Percentiles rank a stretch among this genome's conserved stretches.
phyloP scores from a whole-genome alignment of 2,329 filamentous ascomycete genomes.

The Nigrospora osmanthi region DNA sequence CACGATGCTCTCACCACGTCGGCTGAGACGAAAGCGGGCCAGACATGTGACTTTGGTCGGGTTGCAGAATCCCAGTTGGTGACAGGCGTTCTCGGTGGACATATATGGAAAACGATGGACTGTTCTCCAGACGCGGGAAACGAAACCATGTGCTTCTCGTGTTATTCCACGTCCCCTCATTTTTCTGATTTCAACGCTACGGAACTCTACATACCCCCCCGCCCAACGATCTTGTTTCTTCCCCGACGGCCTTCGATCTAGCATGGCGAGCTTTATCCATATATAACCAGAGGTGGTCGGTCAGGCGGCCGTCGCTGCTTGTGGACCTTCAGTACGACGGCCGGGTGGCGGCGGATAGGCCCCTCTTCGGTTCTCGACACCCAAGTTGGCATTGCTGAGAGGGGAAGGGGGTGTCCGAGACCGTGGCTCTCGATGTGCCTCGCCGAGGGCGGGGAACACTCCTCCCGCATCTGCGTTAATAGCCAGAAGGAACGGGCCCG shows the following conservation, averaged over 20 bases:
- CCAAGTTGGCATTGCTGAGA: no score
- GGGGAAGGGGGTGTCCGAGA: no score
- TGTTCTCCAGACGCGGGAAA: slow-evolving; percentile 12
- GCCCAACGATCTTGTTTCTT: slow-evolving; percentile 5
- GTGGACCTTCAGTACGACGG: no score
- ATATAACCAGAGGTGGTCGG: no score
- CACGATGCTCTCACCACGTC: neutral
- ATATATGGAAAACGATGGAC: slow-evolving; percentile 19
- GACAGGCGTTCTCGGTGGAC: slow-evolving; percentile 21
- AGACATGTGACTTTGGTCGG: slow-evolving; percentile 19
- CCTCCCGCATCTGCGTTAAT: neutral
- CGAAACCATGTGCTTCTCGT: slow-evolving; percentile 13
- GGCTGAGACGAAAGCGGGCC: slow-evolving; percentile 9
- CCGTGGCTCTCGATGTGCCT: no score
- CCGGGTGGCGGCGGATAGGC: no score
- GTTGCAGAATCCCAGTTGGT: slow-evolving; percentile 8
- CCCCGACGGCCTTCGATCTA: slow-evolving; percentile 3
- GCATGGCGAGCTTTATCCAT: neutral
- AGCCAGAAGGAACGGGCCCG: slow-evolving; percentile 2
- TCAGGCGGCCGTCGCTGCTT: no score
- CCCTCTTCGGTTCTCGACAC: no score
- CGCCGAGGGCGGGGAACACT: no score
- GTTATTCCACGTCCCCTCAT: slow-evolving; percentile 18
- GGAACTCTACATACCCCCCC: slow-evolving; percentile 16
- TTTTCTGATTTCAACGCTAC: slow-evolving; percentile 4